Evolutionary conservation across 2,329 filamentous ascomycete genomes (phyloP).

Genomic region (Talaromyces islandicus): DNA sequence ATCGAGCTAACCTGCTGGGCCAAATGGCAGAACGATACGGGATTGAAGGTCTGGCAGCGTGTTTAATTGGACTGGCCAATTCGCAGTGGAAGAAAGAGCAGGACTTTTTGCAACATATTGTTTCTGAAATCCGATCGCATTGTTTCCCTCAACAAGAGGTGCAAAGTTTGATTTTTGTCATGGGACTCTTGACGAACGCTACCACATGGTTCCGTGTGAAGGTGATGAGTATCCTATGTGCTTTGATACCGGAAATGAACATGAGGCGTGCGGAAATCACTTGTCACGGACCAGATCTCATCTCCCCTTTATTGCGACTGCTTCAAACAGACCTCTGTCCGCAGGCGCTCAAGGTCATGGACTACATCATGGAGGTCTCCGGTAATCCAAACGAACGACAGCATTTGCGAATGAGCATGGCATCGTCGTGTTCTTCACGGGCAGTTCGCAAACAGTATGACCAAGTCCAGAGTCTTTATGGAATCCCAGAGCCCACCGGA

Average conservation of each 20-base stretch:
- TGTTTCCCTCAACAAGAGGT: constrained; percentile 83
- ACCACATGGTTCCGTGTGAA: constrained; percentile 86
- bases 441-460: constrained; percentile 91
- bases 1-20: constrained; percentile 64
- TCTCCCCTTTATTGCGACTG: constrained; percentile 82
- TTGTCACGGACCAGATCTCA: constrained; percentile 85
- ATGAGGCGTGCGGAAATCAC: constrained; percentile 89
- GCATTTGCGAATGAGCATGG: constrained; percentile 97
- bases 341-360: constrained; percentile 82
- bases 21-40: constrained; percentile 68
- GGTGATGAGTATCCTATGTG: constrained; percentile 82
- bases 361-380: constrained; percentile 92
- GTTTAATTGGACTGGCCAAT: constrained; percentile 64
- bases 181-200: constrained; percentile 85
- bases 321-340: constrained; percentile 92
- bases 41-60: constrained; percentile 59
- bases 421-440: constrained; percentile 69
- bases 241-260: constrained; percentile 82
- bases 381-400: constrained; percentile 89
- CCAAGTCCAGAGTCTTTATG: constrained; percentile 87
- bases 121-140: constrained; percentile 66
- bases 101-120: constrained; percentile 70
- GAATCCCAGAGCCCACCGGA: constrained; percentile 89
- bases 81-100: constrained; percentile 60
- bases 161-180: constrained; percentile 77